A percentile compares a stretch with the other conserved stretches of the same genome.
Evolutionary conservation across 176 grass and related monocot genomes (phyloP).

Genomic region (Pharus latifolius): DNA sequence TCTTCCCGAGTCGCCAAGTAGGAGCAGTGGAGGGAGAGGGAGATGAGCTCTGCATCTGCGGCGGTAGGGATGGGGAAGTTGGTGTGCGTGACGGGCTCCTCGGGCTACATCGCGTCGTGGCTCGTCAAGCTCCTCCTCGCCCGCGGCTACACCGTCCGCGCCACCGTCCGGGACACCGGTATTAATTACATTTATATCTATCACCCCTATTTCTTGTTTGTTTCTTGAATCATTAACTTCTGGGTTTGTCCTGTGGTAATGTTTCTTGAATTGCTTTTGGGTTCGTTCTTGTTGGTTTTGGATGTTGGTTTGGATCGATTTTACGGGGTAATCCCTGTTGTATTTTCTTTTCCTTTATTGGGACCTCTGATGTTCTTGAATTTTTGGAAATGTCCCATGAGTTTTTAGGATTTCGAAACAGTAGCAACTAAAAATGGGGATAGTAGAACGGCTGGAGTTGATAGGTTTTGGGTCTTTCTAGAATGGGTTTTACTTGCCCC

Average conservation of each 20-base stretch:
- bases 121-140: slow-evolving; percentile 34
- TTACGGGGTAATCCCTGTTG: no score
- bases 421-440: no score
- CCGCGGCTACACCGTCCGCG: slow-evolving; percentile 43
- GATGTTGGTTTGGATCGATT: neutral
- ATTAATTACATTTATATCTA: neutral
- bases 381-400: no score
- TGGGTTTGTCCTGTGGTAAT: neutral
- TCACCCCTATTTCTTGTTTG: neutral
- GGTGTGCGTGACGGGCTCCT: slow-evolving; percentile 43
- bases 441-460: no score
- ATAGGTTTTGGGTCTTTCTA: no score
- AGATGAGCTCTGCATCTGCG: neutral
- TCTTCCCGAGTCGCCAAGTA: no score
- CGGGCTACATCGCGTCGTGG: slow-evolving; percentile 50
- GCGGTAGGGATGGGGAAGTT: slow-evolving; percentile 6
- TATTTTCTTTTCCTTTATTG: no score
- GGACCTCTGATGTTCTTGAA: no score
- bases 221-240: neutral
- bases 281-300: neutral
- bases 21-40: neutral
- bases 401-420: no score
- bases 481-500: no score
- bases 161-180: slow-evolving; percentile 35
- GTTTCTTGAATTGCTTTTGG: neutral